Base-by-base conservation (phyloP, 1,139 yeast genomes). In the Hansenula lynferdii region DNA sequence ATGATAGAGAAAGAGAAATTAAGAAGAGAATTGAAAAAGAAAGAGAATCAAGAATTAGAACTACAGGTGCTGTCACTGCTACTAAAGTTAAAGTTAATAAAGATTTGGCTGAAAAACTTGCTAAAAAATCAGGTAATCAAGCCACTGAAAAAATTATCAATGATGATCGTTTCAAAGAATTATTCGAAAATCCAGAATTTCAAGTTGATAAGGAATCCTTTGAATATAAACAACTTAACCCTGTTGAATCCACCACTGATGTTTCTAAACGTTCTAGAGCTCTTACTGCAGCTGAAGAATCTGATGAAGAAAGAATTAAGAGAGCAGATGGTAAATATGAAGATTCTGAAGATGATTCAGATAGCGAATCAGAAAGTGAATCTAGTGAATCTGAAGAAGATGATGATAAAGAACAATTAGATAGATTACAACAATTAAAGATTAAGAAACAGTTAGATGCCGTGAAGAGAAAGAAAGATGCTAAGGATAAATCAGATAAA, bases 151-250 rank as follows among this genome's bases (percentile, higher is more conserved):
- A 54, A 34, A 61, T 64, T 32, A 61, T 62, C 34, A 59, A 65
- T 31, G 69, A 66, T 47, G 71, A 65, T 39, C 69, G 70, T 63
- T 59, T 94, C 84, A 82, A 82, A 60, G 96, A 85, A 61, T 78
- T 90, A 80, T 92, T 92, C 60, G 95, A 87, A 59, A 90, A 92
- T 58, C 96, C 95, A 42, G 96, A 86, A 47, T 92, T 86, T 68
- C 89, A 86, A 56, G 81, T 92, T 53, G 94, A 92, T 65, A 89
- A 80, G 54, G 80, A 77, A 53, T 80, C 90, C 48, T 85, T 82
- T 56, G 97, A 92, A 64, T 92, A 80, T 72, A 86, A 85, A 64
- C 95, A 89, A 65, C 80, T 90, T 66, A 89, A 90, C 60, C 96
- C 96, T 9, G 90, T 85, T 6, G 70, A 70, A 47, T 64, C 82